Evolutionary conservation across 2,329 filamentous ascomycete species (phyloP), one percentile per base, ranked within the genome.

Genomic region (Colletotrichum horii): DNA sequence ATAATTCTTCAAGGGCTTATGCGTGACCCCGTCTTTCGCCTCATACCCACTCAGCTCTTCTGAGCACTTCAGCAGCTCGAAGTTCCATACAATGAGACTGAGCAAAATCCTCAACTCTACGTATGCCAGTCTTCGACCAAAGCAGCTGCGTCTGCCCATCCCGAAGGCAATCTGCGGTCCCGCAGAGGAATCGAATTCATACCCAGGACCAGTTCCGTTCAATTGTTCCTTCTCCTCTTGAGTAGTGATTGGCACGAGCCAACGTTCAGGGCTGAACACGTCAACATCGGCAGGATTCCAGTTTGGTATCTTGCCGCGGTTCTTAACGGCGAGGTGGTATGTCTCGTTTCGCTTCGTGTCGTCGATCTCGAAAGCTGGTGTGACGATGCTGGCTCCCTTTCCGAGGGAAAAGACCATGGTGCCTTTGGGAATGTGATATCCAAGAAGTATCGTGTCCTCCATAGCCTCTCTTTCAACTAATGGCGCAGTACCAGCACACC

Each of bases 51-150:
- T 61, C 55, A 70, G 19, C 19, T 19, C 34, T 1, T 70, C 34
- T 19, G 66, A 58, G 26, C 66, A 70, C 15, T 48, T 61, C 6
- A 70, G 34, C 19, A 74, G 58, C 30, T 74, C 67, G 22, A 87
- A 86, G 38, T 83, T 81, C 85, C 84, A 87, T 9, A 85, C 78
- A 48, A 85, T 75, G 55, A 86, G 75, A 28, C 81, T 83, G 16
- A 84, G 78, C 30, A 83, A 71, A 15, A 84, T 82, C 30, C 80
- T 79, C 74, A 87, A 43, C 75, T 85, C 79, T 65, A 85, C 36
- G 56, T 84, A 80, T 3, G 83, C 85, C 72, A 87, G 74, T 75
- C 78, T 81, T 66, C 80, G 81, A 0, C 85, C 85, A 60, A 82
- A 87, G 66, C 86, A 87, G 12, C 82, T 82, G 3, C 85, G 77